Conservation (phyloP, 495 filamentous ascomycete species). For the Tuber aestivum region DNA sequence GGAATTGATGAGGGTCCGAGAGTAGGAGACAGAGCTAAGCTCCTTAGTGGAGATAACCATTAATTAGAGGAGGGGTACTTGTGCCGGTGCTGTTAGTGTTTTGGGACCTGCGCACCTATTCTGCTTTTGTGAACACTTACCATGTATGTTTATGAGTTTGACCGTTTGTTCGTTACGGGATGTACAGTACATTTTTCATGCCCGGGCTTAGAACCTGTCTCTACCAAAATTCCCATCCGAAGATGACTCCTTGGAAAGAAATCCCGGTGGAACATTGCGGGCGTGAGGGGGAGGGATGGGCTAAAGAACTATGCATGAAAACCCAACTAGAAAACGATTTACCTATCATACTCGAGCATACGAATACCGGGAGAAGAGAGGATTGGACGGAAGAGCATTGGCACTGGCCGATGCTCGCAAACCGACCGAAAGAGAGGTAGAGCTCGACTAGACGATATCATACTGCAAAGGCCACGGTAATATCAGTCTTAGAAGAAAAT, state of each 20-base stretch:
- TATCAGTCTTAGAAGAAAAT: not conserved
- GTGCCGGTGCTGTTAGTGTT: conserved; percentile 2
- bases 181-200: not conserved
- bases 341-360: too few relatives aligned
- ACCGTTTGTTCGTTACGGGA: not conserved
- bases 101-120: not conserved
- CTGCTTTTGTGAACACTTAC: not conserved
- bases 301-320: not conserved
- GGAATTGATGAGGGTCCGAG: conserved; percentile 37
- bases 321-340: not conserved
- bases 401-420: not conserved
- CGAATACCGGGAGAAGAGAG: not conserved
- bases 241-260: not conserved
- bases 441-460: not conserved
- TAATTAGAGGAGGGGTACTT: conserved; percentile 4
- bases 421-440: not conserved
- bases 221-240: not conserved
- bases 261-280: not conserved
- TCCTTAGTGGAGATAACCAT: conserved; percentile 27
- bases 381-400: not conserved
- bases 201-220: not conserved
- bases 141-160: not conserved
- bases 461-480: not conserved
- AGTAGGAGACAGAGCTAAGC: conserved; percentile 35
- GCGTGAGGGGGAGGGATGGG: not conserved